Base-by-base conservation (phyloP, 2,329 filamentous ascomycete species). In the Calonectria pteridis region DNA sequence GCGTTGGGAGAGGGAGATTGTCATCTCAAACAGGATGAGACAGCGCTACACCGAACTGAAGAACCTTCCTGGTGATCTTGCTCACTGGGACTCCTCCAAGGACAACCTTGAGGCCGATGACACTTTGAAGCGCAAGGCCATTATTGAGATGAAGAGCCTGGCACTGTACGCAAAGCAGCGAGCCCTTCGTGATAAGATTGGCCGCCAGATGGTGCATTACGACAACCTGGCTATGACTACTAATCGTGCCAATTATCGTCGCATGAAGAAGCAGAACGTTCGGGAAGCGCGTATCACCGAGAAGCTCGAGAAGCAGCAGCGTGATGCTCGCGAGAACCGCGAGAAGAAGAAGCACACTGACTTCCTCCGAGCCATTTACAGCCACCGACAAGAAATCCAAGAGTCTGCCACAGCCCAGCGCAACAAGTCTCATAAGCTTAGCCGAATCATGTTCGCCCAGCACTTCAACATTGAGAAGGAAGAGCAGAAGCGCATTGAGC, bases 381-480 rank as follows among this genome's bases (percentile, higher is more conserved):
- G 92, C 77, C 96, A 98, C 84, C 92, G 94, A 71, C 89, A 91
- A 63, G 95, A 98, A 78, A 92, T 98, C 55, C 89, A 91, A 73
- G 92, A 92, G 73, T 90, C 91, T 63, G 93, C 93, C 35, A 84
- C 88, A 59, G 88, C 90, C 77, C 93, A 96, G 83, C 92, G 91
- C 78, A 90, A 88, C 81, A 96, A 97, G 81, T 91, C 93, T 76
- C 92, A 94, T 84, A 98, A 97, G 86, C 90, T 98, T 67, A 95
- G 95, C 78, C 94, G 95, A 71, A 91, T 96, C 84, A 98, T 98
- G 95, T 90, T 94, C 76, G 87, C 90, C 71, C 96, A 98, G 75
- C 97, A 99, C 84, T 94, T 96, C 85, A 95, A 96, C 84, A 98
- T 99, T 83, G 97, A 99, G 85, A 98, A 98, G 87, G 97, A 99